Conservation (phyloP, 2,329 filamentous ascomycete species). For the Xylariaceae sp. region DNA sequence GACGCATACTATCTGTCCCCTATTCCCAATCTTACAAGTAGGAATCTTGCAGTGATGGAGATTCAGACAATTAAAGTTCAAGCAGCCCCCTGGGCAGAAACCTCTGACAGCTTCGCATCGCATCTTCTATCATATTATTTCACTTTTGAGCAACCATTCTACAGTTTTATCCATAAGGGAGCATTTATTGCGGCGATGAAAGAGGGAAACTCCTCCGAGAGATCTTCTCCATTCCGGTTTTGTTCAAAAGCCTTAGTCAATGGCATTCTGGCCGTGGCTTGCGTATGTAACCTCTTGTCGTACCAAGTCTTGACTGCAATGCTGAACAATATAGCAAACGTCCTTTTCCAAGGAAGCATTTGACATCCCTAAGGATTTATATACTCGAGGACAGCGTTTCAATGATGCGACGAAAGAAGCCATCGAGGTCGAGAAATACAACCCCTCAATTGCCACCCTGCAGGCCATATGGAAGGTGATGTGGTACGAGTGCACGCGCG, state of each 20-base stretch:
- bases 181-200: not conserved
- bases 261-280: not conserved
- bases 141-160: not conserved
- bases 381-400: not conserved
- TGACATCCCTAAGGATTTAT: not conserved
- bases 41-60: not conserved
- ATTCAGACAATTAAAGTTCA: not conserved
- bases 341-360: not conserved
- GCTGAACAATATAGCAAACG: not conserved
- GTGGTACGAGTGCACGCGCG: not conserved
- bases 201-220: not conserved
- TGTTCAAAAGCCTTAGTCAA: not conserved
- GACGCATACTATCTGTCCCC: not conserved
- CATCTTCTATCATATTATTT: not conserved
- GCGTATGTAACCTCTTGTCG: not conserved
- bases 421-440: not conserved
- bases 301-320: not conserved
- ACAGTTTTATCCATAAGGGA: not conserved
- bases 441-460: not conserved
- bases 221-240: not conserved
- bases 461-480: not conserved
- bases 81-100: not conserved
- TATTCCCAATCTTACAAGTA: not conserved
- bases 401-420: not conserved
- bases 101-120: not conserved